Evolutionary conservation across 805 yeast genomes (phyloP).

Genomic region (Maudiozyma serrabonitensis): DNA sequence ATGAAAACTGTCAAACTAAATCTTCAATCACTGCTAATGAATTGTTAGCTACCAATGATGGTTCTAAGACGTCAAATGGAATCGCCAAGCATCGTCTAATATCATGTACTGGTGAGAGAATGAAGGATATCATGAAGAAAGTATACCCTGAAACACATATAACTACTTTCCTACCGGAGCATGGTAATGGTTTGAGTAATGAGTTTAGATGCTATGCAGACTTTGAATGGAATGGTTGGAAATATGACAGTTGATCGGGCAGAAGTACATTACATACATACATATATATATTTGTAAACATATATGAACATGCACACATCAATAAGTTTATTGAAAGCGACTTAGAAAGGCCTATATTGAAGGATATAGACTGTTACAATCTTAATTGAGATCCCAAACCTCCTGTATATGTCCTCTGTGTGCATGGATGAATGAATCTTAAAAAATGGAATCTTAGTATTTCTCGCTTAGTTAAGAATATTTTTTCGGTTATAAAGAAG

Average conservation of each 20-base stretch:
- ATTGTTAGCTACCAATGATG: slow-evolving; percentile 37
- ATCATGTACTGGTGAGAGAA: slow-evolving; percentile 87
- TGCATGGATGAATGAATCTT: too few species aligned
- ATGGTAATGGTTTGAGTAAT: slow-evolving; percentile 75
- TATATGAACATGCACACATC: too few species aligned
- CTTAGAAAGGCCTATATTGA: too few species aligned
- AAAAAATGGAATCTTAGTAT: too few species aligned
- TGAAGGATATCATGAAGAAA: slow-evolving; percentile 50
- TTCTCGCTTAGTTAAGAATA: too few species aligned
- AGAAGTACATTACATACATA: neutral
- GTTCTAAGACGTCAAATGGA: slow-evolving; percentile 33
- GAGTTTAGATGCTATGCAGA: slow-evolving; percentile 82
- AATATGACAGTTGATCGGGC: slow-evolving; percentile 24
- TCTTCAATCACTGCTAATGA: slow-evolving; percentile 55
- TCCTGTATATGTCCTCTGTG: too few species aligned
- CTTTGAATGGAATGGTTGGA: slow-evolving; percentile 64
- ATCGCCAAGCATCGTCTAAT: slow-evolving; percentile 40
- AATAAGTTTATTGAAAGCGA: too few species aligned
- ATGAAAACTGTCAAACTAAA: slow-evolving; percentile 71
- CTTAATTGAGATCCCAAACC: too few species aligned
- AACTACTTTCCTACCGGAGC: slow-evolving; percentile 69
- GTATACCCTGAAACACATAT: slow-evolving; percentile 55
- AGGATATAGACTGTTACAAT: too few species aligned
- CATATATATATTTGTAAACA: neutral
- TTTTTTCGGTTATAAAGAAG: neutral